Conservation (phyloP, 148 eudicot species). For the Arbutus unedo region DNA sequence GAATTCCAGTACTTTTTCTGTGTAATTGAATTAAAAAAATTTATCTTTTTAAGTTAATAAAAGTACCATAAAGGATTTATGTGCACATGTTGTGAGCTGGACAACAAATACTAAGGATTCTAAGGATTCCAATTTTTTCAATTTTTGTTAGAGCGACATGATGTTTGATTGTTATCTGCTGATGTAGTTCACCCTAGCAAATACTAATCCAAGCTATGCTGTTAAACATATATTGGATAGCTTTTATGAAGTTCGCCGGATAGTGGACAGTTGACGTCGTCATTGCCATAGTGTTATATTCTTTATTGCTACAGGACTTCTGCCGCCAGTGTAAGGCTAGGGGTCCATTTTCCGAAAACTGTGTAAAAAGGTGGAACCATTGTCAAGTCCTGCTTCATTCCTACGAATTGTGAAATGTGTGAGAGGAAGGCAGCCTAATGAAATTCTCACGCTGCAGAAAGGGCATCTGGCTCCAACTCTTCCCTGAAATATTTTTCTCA, state of each 20-base stretch:
- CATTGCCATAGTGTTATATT: neutral
- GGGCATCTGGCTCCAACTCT: conserved; percentile 4
- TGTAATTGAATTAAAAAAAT: neutral
- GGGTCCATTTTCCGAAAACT: neutral
- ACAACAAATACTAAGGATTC: neutral
- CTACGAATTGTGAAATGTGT: neutral
- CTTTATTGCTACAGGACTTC: neutral
- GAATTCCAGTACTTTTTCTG: neutral
- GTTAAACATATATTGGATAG: too few species aligned
- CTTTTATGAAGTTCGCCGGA: neutral
- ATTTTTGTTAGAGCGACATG: neutral
- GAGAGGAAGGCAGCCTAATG: conserved; percentile 1
- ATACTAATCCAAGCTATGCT: neutral
- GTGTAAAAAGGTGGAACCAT: neutral
- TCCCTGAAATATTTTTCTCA: neutral
- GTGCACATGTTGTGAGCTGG: conserved; percentile 4
- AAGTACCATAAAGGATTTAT: neutral
- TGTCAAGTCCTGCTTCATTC: neutral
- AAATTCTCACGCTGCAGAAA: neutral
- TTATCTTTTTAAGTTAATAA: neutral
- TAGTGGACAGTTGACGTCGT: neutral
- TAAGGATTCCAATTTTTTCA: neutral
- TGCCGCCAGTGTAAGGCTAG: neutral
- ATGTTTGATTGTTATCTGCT: neutral
- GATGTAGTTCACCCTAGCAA: neutral